Conservation (phyloP, 345 rosid species). For the Eucalyptus grandis region DNA sequence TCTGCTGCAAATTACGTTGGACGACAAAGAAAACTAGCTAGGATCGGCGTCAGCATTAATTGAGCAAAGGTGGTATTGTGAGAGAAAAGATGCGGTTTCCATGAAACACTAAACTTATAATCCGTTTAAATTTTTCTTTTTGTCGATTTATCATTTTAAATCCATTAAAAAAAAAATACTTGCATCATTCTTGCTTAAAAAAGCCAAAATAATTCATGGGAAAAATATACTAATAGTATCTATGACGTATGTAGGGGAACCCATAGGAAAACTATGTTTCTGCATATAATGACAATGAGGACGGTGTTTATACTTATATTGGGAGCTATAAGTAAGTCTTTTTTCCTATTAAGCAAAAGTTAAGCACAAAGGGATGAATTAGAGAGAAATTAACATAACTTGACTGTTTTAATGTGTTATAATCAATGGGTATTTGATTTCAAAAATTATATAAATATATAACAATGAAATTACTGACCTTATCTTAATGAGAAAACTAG, state of each 20-base stretch:
- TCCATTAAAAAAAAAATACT: neutral
- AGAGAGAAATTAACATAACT: neutral
- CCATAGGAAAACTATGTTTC: neutral
- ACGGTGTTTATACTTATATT: neutral
- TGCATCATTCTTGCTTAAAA: neutral
- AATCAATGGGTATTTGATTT: neutral
- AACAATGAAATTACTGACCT: neutral
- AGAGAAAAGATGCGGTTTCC: neutral
- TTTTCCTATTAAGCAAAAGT: neutral
- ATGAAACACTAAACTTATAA: neutral
- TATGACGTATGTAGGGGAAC: neutral
- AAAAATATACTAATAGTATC: neutral
- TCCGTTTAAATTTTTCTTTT: neutral
- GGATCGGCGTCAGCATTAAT: neutral
- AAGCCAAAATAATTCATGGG: neutral
- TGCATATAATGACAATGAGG: neutral
- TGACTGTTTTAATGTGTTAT: neutral
- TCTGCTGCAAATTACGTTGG: neutral
- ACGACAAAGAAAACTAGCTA: fast-evolving
- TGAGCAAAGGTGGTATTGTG: neutral
- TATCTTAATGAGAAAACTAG: neutral
- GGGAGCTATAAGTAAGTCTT: neutral
- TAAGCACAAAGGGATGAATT: neutral
- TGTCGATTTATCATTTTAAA: neutral
- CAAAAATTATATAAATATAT: neutral